Conservation (phyloP, 257 asterid genomes). For the Gentiana dahurica region DNA sequence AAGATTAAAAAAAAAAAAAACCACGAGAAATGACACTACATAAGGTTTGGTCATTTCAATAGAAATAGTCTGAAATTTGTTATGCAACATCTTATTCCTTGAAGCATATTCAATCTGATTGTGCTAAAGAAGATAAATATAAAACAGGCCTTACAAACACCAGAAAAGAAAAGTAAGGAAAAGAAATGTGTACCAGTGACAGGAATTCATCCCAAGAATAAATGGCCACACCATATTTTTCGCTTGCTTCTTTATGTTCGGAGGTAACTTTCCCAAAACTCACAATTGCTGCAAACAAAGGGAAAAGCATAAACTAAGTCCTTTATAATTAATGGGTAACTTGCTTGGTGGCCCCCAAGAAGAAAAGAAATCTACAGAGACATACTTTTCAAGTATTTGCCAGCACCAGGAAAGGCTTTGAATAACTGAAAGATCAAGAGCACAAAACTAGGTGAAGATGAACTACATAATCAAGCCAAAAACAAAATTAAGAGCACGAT, state of each 20-base stretch:
- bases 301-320: not conserved
- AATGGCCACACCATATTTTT: conserved; percentile 42
- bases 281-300: conserved; percentile 51
- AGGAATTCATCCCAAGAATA: conserved; percentile 82
- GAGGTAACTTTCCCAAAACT: conserved; percentile 74
- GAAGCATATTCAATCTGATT: no score
- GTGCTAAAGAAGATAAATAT: no score
- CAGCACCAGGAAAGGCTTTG: conserved; percentile 64
- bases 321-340: no score
- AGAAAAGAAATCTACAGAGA: not conserved
- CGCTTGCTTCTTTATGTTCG: conserved; percentile 61
- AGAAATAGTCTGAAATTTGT: no score
- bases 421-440: conserved; percentile 51
- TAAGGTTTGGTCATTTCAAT: no score
- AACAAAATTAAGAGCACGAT: not conserved
- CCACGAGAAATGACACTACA: no score
- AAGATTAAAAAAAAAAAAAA: no score
- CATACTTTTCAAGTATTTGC: conserved; percentile 74
- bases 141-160: no score
- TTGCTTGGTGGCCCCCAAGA: not conserved
- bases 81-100: no score
- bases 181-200: conserved; percentile 42
- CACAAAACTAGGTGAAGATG: conserved; percentile 16
- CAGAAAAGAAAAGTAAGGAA: not conserved
- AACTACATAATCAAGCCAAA: not conserved